Conservation (phyloP, 768 basidiomycete genomes). For the Mycena rosella region DNA sequence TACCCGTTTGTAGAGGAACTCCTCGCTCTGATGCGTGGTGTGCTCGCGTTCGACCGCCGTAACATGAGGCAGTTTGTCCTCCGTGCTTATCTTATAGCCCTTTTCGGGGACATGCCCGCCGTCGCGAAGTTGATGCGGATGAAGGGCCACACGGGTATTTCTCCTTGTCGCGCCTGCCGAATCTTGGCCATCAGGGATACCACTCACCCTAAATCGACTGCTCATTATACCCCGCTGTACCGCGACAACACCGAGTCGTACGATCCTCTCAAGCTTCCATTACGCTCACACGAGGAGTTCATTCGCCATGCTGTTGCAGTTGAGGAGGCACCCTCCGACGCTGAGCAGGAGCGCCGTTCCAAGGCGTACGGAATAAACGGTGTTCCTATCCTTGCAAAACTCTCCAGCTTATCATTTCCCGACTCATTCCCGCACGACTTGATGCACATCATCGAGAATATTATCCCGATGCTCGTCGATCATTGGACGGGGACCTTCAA, state of each 20-base stretch:
- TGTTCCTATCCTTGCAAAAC: conserved; percentile 39
- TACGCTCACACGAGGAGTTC: conserved; percentile 11
- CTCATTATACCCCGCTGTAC: conserved; percentile 7
- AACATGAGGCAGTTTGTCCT: not conserved
- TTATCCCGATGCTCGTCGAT: conserved; percentile 44
- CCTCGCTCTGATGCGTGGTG: not conserved
- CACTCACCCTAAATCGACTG: not conserved
- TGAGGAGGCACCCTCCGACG: not conserved
- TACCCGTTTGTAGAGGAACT: conserved; percentile 48
- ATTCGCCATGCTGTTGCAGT: conserved; percentile 4
- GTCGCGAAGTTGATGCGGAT: conserved; percentile 14
- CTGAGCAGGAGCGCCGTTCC: conserved; percentile 8
- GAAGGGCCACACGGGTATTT: conserved; percentile 9
- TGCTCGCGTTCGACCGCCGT: conserved; percentile 8
- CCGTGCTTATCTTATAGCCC: conserved; percentile 4
- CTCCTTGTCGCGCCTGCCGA: conserved; percentile 5
- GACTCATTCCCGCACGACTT: conserved; percentile 51
- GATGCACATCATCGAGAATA: conserved; percentile 56
- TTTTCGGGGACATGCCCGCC: conserved; percentile 19
- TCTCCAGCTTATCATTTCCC: conserved; percentile 36
- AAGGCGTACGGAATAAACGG: conserved; percentile 42
- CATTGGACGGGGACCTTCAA: conserved; percentile 53
- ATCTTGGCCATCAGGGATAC: not conserved
- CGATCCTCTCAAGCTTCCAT: conserved; percentile 27
- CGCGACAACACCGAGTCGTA: conserved; percentile 2